Evolutionary conservation across 1,284 basidiomycete species (phyloP), one percentile per base, ranked within the genome.

Genomic region (Pyrrhoderma lamaoense): DNA sequence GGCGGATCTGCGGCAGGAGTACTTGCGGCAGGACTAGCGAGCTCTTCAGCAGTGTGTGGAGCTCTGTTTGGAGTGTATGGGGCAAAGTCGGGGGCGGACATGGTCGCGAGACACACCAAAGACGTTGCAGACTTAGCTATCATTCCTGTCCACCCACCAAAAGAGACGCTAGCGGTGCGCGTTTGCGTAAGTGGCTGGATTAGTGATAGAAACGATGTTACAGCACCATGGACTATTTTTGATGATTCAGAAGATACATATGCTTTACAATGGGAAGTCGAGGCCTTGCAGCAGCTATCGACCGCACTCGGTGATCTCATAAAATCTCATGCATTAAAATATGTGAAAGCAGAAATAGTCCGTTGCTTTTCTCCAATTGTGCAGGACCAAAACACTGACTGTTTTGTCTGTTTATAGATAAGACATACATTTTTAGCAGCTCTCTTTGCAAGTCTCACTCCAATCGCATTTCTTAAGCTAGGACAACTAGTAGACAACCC

Each of bases 171-270:
- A 38, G 76, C 71, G 0, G 72, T 79, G 0, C 65, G 76, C 35
- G 57, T 82, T 19, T 80, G 79, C 56, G 70, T 79, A 4, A 79
- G 75, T 55, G 79, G 79, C 8, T 82, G 78, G 78, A 60, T 80
- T 40, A 60, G 65, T 5, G 60, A 65, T 7, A 61, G 60, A 34
- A 65, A 68, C 3, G 77, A 80, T 57, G 72, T 80, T 14, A 70
- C 67, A 2, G 70, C 68, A 3, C 78, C 79, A 2, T 80, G 79
- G 79, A 71, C 67, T 0, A 62, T 79, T 3, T 76, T 77, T 56
- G 69, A 62, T 19, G 74, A 57, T n/a, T 36, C 35, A 14, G 48
- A 70, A 8, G 77, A 80, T 55, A 79, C 77, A 0, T 77, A 72
- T 59, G 77, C 78, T 3, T 61, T 82, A 49, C 76, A 75, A 66